Base-by-base conservation (phyloP, 148 eudicot genomes). In the Amaranthus palmeri region DNA sequence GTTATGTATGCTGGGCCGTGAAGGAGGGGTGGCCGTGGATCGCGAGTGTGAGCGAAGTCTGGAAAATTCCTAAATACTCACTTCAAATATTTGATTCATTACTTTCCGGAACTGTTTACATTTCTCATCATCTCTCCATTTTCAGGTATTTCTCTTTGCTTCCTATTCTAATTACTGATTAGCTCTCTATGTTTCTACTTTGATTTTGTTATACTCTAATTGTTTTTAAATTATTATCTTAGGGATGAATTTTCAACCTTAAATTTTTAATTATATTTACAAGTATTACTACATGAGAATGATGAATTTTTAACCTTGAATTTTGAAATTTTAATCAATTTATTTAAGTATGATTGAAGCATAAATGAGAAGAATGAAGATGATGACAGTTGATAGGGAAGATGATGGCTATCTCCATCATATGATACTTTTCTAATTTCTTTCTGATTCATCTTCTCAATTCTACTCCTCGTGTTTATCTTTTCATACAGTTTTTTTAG, bases 381-480 rank as follows among this genome's bases (percentile, higher is more conserved):
- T 77, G 67, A 67, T 66, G 80, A 67, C 15, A 77, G 62, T 51
- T 72, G 56, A 67, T 72, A 72, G 76, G 54, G 72, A 60, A 67
- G 77, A 78, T 78, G 81, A 68, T 67, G 65, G 69, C 18, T 8
- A 5, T 62, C 6, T 43, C 53, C 52, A 15, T 72, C 77, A 61
- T 25, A 14, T 78, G 81, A 76, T 65, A 10, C 53, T 48, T 25
- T 47, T 48, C 61, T 76, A 70, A 55, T 70, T 76, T 70, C 72
- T 70, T 76, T 46, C 74, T 76, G 79, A 76, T 76, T 71, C 79
- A 53, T 64, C 75, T 70, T 54, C 45, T 65, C 11, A 42, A 48
- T 51, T 42, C 7, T 8, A 7, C 59, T 44, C 11, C 15, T 57
- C 4, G n/a, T 8, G 0, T 4, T 17, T 54, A 0, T 0, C 9